These are phyloP conservation scores for Colletotrichum trifolii DNA, from an alignment of 2,329 filamentous ascomycete genomes.

Conservation along the genomic window DNA sequence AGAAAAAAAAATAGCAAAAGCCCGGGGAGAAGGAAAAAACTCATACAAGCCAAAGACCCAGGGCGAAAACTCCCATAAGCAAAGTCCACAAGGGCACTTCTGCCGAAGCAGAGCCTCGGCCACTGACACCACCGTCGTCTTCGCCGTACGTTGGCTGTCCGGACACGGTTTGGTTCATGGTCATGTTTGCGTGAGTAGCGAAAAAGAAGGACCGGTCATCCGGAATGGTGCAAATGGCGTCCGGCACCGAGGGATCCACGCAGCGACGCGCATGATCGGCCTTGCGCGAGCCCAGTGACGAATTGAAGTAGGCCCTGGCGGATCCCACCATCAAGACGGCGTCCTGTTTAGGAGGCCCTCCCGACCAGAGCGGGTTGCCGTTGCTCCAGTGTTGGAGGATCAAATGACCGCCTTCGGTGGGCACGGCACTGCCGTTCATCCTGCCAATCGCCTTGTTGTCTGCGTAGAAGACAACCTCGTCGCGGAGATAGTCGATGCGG, in stretches of 20 bases:
- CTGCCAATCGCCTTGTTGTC: constrained; percentile 68
- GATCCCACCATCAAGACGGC: constrained; percentile 74
- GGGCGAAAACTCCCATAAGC: not conserved
- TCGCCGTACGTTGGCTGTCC: constrained; percentile 5
- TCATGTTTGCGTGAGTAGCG: constrained; percentile 56
- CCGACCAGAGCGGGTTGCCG: constrained; percentile 77
- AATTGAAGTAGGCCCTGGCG: constrained; percentile 85
- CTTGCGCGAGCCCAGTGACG: constrained; percentile 58
- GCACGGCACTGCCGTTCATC: constrained; percentile 68
- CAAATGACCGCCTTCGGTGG: constrained; percentile 70
- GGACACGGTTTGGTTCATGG: constrained; percentile 58
- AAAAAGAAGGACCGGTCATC: constrained; percentile 63
- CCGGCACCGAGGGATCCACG: constrained; percentile 46
- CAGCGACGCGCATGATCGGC: constrained; percentile 54
- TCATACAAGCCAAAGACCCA: constrained; percentile 24
- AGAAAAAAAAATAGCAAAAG: not conserved
- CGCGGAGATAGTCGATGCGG: constrained; percentile 78
- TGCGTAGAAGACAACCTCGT: constrained; percentile 74
- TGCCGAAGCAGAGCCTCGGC: not conserved
- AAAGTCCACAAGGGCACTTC: constrained; percentile 16
- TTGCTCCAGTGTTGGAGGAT: constrained; percentile 84
- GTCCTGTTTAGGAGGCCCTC: constrained; percentile 73
- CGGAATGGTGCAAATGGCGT: constrained; percentile 62
- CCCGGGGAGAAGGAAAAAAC: not conserved
- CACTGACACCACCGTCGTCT: not conserved